Evolutionary conservation across 1,284 basidiomycete species (phyloP).

Genomic region (Mycena sp.): DNA sequence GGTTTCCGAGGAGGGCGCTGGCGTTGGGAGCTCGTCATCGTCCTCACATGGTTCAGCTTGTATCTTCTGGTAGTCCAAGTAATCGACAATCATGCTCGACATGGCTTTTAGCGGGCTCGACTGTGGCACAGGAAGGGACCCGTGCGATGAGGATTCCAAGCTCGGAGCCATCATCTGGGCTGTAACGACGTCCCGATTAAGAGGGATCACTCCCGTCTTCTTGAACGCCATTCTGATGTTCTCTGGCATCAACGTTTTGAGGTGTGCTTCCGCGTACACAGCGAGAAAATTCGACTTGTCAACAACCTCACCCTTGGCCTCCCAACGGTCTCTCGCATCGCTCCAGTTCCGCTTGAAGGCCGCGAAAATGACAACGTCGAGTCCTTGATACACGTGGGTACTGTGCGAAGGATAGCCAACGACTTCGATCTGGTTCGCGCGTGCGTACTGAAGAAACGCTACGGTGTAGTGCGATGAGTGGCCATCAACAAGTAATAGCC

Average conservation of each 20-base stretch:
- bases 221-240: constrained; percentile 45
- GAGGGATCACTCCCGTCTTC: constrained; percentile 49
- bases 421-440: constrained; percentile 37
- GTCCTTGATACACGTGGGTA: too few species aligned
- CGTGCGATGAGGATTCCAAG: too few species aligned
- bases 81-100: not conserved
- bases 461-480: too few species aligned
- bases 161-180: constrained; percentile 37
- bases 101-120: constrained; percentile 32
- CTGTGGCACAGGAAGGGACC: constrained; percentile 29
- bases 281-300: constrained; percentile 36
- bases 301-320: not conserved
- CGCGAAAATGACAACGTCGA: constrained; percentile 44
- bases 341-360: constrained; percentile 33
- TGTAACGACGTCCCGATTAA: constrained; percentile 44
- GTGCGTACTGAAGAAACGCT: too few species aligned
- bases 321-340: constrained; percentile 14
- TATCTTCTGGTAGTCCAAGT: too few species aligned
- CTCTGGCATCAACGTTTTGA: constrained; percentile 36
- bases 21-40: too few species aligned
- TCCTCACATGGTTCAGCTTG: too few species aligned
- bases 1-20: too few species aligned
- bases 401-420: constrained; percentile 45
- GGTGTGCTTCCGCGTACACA: constrained; percentile 41
- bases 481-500: too few species aligned